Evolutionary conservation across 495 filamentous ascomycete species (phyloP), one percentile per base, ranked within the genome.

Genomic region (Neurospora sublineolata): DNA sequence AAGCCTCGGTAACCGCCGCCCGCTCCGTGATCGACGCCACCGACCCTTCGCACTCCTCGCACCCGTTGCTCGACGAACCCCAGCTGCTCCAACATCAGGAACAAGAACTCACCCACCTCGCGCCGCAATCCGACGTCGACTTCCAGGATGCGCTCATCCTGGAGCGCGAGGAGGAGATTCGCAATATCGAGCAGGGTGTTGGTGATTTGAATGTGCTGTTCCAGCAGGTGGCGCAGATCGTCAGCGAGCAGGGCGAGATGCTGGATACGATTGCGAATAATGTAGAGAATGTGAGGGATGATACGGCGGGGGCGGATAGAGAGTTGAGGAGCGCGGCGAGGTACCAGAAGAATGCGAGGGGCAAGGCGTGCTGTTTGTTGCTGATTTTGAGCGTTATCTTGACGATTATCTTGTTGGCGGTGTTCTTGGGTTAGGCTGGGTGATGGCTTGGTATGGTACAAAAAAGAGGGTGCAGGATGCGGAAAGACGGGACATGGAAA

Each of bases 61-160:
- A 83, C 4, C 81, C 78, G 41, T 73, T 76, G 14, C 72, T 73
- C 30, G 67, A 70, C 7, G 73, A 79, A 72, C 82, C 84, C 37
- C 85, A 87, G 68, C 86, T 87, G 70, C 87, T 91, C 73, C 84
- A 86, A 37, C 84, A 86, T 69, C 92, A 94, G 76, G 86, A 94
- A 70, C 88, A 94, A 77, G 89, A 95, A 74, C 87, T 92, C 75
- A 84, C 90, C 36, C 92, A 90, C 18, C 86, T 98, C 1, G 95
- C 95, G 2, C 87, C 93, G 41, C 95, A 99, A 79, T 90, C 92
- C 77, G 95, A 99, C 76, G 95, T 99, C 68, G 94, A 98, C 77
- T 99, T 98, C 84, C 96, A 99, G 77, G 96, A 98, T 73, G 89
- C 90, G 12, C 83, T 99, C 40, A 98, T 99, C 78, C 88, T 94